Evolutionary conservation across 2,329 filamentous ascomycete species (phyloP).

Genomic region (Diaporthe sp.): DNA sequence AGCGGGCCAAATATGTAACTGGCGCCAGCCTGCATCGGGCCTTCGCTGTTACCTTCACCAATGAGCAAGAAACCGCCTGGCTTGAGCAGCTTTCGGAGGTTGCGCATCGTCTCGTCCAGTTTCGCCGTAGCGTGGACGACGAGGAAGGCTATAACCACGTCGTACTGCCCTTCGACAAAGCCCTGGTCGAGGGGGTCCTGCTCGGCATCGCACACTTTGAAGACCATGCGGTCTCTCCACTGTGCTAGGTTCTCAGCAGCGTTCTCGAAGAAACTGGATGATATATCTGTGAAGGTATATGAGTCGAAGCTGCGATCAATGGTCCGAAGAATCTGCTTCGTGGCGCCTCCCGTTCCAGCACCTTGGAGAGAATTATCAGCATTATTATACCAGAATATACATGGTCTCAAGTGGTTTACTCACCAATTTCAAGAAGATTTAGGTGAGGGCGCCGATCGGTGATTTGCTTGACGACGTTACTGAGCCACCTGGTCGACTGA

Average conservation of each 20-base stretch:
- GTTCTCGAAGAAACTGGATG: conserved; percentile 53
- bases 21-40: background rate
- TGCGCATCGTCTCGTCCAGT: conserved; percentile 45
- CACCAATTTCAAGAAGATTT: conserved; percentile 50
- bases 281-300: conserved; percentile 62
- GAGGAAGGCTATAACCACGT: conserved; percentile 51
- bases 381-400: too few relatives aligned
- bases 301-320: conserved; percentile 50
- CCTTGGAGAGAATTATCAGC: background rate
- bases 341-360: conserved; percentile 51
- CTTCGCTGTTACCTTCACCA: conserved; percentile 37
- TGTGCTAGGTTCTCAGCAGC: conserved; percentile 42
- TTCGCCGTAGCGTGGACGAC: conserved; percentile 49
- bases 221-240: conserved; percentile 43
- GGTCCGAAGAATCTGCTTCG: conserved; percentile 50
- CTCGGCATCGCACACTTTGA: conserved; percentile 48
- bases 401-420: background rate
- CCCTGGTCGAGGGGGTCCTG: conserved; percentile 49
- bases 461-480: conserved; percentile 32
- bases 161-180: conserved; percentile 47
- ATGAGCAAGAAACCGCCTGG: conserved; percentile 53
- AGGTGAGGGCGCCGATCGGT: conserved; percentile 31
- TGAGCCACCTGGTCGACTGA: conserved; percentile 35
- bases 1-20: conserved; percentile 33
- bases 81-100: conserved; percentile 49